These are phyloP conservation scores for Dactylis glomerata DNA, from an alignment of 176 grass and related monocot species.

Conservation along the genomic window DNA sequence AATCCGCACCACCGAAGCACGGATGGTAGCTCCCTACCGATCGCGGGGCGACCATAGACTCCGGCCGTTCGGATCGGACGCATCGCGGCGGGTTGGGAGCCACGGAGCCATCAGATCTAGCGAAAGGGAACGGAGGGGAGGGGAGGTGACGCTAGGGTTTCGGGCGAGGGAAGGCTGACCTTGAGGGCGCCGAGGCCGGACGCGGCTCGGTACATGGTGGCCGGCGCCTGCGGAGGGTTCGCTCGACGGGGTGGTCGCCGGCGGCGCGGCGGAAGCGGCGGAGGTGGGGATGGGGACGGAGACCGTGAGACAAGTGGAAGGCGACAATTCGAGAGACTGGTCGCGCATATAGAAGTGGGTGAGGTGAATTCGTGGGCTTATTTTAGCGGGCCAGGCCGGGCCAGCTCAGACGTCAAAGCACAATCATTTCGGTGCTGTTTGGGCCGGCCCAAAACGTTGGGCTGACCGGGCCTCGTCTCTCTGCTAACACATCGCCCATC, in stretches of 20 bases:
- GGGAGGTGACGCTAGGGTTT: background rate
- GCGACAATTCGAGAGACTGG: constrained; percentile 1
- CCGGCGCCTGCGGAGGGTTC: background rate
- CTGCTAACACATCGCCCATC: background rate
- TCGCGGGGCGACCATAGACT: background rate
- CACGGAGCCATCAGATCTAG: constrained; percentile 32
- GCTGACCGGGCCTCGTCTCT: background rate
- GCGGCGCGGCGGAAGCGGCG: constrained; percentile 29
- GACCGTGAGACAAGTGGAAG: constrained; percentile 37
- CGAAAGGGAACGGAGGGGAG: background rate
- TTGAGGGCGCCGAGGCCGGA: constrained; percentile 70
- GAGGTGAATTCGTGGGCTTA: background rate
- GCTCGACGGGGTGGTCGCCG: constrained; percentile 22
- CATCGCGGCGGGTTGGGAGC: background rate
- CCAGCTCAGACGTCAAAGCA: background rate
- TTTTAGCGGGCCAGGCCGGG: background rate
- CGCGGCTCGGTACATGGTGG: constrained; percentile 64
- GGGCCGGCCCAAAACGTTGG: background rate
- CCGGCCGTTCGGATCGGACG: constrained; percentile 19
- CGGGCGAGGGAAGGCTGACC: constrained; percentile 36
- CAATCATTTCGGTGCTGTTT: background rate
- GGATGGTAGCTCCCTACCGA: background rate
- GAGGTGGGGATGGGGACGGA: constrained; percentile 17
- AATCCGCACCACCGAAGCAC: background rate
- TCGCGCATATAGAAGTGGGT: background rate